A percentile compares a stretch with the other conserved stretches of the same genome.
Evolutionary conservation across 495 filamentous ascomycete genomes (phyloP).

Genomic region (Corynascus novoguineensis): DNA sequence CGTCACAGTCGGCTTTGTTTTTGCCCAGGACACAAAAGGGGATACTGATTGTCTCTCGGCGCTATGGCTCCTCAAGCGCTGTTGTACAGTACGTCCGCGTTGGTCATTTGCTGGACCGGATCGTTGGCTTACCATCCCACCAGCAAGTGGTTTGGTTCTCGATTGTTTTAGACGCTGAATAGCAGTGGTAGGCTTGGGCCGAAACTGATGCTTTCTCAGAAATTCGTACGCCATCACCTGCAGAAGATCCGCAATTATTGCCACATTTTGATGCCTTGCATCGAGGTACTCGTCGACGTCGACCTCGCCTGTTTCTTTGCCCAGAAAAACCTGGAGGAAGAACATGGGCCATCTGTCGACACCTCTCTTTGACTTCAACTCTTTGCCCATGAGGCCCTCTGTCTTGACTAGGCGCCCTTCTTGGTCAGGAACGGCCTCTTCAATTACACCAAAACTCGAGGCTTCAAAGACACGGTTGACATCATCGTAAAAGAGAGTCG

Average conservation of each 20-base stretch:
- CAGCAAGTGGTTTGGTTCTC: background rate
- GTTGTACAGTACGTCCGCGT: background rate
- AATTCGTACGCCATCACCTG: conserved; percentile 61
- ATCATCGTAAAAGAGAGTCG: conserved; percentile 69
- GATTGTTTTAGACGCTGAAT: conserved; percentile 17
- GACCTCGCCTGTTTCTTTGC: conserved; percentile 8
- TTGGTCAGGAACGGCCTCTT: conserved; percentile 35
- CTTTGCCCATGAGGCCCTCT: conserved; percentile 49
- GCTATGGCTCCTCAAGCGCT: background rate
- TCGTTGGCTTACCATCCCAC: background rate
- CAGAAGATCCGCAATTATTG: conserved; percentile 53
- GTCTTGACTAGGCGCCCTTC: conserved; percentile 23
- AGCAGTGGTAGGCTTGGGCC: conserved; percentile 38
- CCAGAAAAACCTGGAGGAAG: conserved; percentile 62
- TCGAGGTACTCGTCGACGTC: conserved; percentile 34
- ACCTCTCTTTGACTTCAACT: conserved; percentile 57
- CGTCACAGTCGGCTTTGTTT: conserved; percentile 59
- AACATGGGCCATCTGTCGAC: conserved; percentile 91
- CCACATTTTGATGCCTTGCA: conserved; percentile 34
- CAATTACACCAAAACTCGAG: conserved; percentile 70
- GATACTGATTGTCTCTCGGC: conserved; percentile 21
- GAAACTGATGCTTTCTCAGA: conserved; percentile 60
- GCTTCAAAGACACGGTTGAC: conserved; percentile 70
- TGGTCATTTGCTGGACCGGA: background rate
- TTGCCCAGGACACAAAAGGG: conserved; percentile 60